Evolutionary conservation across 441 rosid species (phyloP), one percentile per base, ranked within the genome.

Genomic region (Adansonia madagascariensis): DNA sequence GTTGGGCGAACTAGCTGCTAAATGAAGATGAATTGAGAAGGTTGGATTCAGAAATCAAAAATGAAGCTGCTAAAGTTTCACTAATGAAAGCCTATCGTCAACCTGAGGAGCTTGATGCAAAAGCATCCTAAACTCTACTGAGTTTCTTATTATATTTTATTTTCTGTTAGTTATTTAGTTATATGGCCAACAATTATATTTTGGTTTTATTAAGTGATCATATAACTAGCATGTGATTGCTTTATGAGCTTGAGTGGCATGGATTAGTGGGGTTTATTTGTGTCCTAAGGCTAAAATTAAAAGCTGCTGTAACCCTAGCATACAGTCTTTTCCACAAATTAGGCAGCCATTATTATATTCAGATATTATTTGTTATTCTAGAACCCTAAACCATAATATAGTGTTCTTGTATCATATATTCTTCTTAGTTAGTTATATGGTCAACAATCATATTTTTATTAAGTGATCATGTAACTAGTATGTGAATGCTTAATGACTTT

Each of bases 101-200:
- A 47, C 57, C 73, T 27, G 1, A 47, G 43, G 57, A 22, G 17
- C 24, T 49, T 69, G 73, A 69, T 69, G 44, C 47, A 15, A 63
- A 11, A 63, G 46, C 47, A 63, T 35, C 47, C 68, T 31, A 35
- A 63, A 63, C 68, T 27, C 35, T 63, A 63, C 43, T 35, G 35
- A 63, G 18, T 63, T 31, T 31, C 14, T 31, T 35, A 15, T 35
- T 63, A 63, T 35, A 15, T 43, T 6, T 63, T 35, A 18, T 39
- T 64, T 64, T 64, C 24, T 8, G 20, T 35, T 39, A 39, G 49
- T 24, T 60, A 60, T 60, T 60, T 60, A 64, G 69, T 39, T 64
- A n/a, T n/a, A 69, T 8, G 41, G 6, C 24, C 73, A 49, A 69
- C 43, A 49, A 69, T 24, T 69, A 69, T 24, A 67, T 67, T 67